These are phyloP conservation scores for Xylariaceae sp. DNA, from an alignment of 2,329 filamentous ascomycete genomes.

Conservation along the genomic window DNA sequence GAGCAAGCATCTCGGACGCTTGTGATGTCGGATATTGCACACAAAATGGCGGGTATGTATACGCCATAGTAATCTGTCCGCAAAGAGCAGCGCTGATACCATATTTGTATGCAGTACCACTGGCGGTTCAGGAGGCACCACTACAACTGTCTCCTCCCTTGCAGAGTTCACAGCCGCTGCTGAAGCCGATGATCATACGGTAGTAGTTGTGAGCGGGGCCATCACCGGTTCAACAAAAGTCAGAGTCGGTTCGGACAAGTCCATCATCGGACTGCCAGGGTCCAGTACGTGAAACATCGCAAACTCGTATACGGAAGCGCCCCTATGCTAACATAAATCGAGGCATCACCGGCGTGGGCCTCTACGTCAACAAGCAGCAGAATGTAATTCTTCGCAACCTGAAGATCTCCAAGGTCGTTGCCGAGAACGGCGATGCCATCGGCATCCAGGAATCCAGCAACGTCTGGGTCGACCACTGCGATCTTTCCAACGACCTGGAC, in stretches of 20 bases:
- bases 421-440: constrained; percentile 61
- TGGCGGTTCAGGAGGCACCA: constrained; percentile 57
- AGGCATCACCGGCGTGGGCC: constrained; percentile 49
- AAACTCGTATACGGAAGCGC: neutral
- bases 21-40: constrained; percentile 28
- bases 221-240: constrained; percentile 48
- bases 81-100: neutral
- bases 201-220: constrained; percentile 49
- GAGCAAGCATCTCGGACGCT: constrained; percentile 28
- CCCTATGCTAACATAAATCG: neutral
- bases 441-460: constrained; percentile 60
- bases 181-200: constrained; percentile 46
- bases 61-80: neutral
- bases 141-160: constrained; percentile 56
- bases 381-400: constrained; percentile 69
- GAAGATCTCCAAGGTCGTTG: constrained; percentile 58
- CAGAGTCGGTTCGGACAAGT: constrained; percentile 52
- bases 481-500: constrained; percentile 61
- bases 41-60: constrained; percentile 19
- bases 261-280: constrained; percentile 49
- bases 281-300: constrained; percentile 33
- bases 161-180: constrained; percentile 54
- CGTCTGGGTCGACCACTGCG: constrained; percentile 70
- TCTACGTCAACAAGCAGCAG: constrained; percentile 53
- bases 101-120: constrained; percentile 43